Percentiles rank a stretch among this genome's conserved stretches.
Evolutionary conservation across 257 asterid genomes (phyloP).

Genomic region (Fraxinus americana): DNA sequence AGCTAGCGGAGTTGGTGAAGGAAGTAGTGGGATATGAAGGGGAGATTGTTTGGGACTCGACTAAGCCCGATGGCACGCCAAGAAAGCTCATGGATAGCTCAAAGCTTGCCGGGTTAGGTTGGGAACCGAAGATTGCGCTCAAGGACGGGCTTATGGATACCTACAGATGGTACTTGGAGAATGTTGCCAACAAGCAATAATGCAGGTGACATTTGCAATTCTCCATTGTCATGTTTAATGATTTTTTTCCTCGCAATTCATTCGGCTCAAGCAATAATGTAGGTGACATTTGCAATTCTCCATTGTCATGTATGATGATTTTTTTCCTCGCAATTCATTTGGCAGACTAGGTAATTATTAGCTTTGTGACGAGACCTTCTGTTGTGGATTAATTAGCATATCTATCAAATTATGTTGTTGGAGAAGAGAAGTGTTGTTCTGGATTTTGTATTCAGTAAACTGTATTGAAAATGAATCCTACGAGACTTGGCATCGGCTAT

Average conservation of each 20-base stretch:
- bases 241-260: not conserved
- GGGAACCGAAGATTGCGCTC: constrained; percentile 78
- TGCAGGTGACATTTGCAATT: constrained; percentile 35
- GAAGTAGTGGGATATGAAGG: constrained; percentile 89
- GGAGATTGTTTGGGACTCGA: constrained; percentile 80
- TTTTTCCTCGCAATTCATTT: not conserved
- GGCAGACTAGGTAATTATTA: not conserved
- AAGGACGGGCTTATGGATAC: constrained; percentile 73
- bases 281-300: constrained; percentile 33
- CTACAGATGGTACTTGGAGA: constrained; percentile 79
- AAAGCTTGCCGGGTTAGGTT: constrained; percentile 68
- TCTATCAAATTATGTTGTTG: constrained; percentile 19
- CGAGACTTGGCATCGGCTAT: not conserved
- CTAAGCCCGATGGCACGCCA: constrained; percentile 94
- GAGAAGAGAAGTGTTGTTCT: constrained; percentile 11
- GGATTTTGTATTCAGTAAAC: constrained; percentile 2
- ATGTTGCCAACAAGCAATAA: constrained; percentile 42
- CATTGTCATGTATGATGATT: not conserved
- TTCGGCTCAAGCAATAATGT: constrained; percentile 31
- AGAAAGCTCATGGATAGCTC: constrained; percentile 96
- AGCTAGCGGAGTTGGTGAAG: constrained; percentile 81
- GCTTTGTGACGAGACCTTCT: constrained; percentile 19
- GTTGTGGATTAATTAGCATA: not conserved
- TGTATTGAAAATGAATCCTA: not conserved
- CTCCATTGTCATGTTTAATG: not conserved